Conservation (phyloP, 1,284 basidiomycete species). For the Ceratobasidium sp. region DNA sequence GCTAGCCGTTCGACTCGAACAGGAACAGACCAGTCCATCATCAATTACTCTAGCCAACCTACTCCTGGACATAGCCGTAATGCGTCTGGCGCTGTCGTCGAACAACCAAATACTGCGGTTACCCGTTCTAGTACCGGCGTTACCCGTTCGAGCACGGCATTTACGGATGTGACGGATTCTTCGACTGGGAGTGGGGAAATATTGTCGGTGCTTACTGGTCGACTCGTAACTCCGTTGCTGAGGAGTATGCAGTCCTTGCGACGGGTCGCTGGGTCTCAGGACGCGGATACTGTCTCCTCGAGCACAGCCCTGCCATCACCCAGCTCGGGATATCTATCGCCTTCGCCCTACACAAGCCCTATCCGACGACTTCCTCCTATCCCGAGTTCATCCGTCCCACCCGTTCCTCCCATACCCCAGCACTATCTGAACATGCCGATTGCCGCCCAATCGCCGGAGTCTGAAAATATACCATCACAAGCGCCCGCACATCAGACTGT, state of each 20-base stretch:
- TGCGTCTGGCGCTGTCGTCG: not conserved
- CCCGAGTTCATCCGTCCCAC: conserved; percentile 5
- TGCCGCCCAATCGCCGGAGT: not conserved
- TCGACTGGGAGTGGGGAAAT: conserved; percentile 8
- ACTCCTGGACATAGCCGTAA: conserved; percentile 3
- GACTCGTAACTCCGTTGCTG: not conserved
- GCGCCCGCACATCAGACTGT: not conserved
- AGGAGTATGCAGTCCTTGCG: conserved; percentile 30
- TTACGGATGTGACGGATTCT: conserved; percentile 23
- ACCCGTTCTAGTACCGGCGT: conserved; percentile 3
- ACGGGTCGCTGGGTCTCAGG: not conserved
- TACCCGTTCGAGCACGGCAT: conserved; percentile 28
- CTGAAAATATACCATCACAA: not conserved
- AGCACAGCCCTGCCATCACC: not conserved
- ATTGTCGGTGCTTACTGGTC: conserved; percentile 13
- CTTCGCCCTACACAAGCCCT: not conserved
- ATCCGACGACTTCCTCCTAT: conserved; percentile 21
- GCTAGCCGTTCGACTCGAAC: not conserved
- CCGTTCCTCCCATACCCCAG: conserved; percentile 14
- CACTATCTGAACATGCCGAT: not conserved
- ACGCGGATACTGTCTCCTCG: not conserved
- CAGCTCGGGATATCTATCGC: not conserved
- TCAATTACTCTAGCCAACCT: not conserved
- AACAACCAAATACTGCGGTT: not conserved
- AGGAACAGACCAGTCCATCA: not conserved